These are phyloP conservation scores for Penicillium goetzii DNA, from an alignment of 495 filamentous ascomycete species.

Conservation along the genomic window DNA sequence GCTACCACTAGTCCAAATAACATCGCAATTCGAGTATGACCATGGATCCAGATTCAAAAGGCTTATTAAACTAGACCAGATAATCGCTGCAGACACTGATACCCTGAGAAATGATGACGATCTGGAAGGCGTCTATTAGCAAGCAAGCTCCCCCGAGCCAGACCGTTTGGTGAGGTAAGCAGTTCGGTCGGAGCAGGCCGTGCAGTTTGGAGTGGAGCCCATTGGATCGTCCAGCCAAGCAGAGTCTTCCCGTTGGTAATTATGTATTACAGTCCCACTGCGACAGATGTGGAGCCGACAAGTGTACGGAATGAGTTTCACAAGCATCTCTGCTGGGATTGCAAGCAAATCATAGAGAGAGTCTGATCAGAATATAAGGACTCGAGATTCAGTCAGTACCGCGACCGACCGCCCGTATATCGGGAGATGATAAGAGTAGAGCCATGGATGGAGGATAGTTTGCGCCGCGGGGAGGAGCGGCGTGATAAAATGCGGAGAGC, in stretches of 20 bases:
- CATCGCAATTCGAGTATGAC: neutral
- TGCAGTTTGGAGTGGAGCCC: constrained; percentile 10
- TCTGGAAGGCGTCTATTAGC: constrained; percentile 6
- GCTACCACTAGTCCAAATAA: too few species aligned
- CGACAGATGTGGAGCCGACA: constrained; percentile 9
- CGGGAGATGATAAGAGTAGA: neutral
- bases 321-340: neutral
- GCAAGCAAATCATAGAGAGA: neutral
- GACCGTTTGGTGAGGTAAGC: constrained; percentile 18
- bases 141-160: constrained; percentile 4
- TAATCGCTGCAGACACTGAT: neutral
- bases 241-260: constrained; percentile 28
- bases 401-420: neutral
- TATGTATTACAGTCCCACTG: constrained; percentile 13
- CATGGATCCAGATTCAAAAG: neutral
- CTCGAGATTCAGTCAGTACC: neutral
- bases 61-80: too few species aligned
- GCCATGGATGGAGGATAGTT: neutral
- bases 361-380: too few species aligned
- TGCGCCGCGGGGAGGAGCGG: neutral
- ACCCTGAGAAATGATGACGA: neutral
- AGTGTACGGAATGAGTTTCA: constrained; percentile 9
- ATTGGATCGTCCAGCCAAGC: constrained; percentile 39
- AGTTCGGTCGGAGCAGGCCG: constrained; percentile 12
- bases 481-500: constrained; percentile 24